Conservation (phyloP, 2,329 filamentous ascomycete genomes). For the Gnomoniopsis sp. region DNA sequence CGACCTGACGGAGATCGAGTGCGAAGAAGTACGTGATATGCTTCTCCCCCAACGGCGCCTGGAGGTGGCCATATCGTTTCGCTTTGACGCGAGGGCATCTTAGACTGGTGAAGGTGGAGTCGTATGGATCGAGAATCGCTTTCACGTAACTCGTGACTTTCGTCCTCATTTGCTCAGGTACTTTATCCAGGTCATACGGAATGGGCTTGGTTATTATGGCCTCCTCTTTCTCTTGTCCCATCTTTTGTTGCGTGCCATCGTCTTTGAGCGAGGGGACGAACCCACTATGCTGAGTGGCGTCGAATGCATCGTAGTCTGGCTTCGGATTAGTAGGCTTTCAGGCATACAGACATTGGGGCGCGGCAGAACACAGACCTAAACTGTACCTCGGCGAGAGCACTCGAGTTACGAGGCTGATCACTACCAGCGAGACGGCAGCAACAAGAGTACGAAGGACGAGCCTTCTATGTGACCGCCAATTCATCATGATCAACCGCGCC, state of each 20-base stretch:
- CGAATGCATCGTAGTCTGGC: too few relatives aligned
- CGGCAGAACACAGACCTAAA: neutral
- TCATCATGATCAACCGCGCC: neutral
- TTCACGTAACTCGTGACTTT: neutral
- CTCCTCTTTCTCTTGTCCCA: too few relatives aligned
- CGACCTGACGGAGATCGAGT: conserved; percentile 42
- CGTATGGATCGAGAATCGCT: neutral
- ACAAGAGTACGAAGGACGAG: neutral
- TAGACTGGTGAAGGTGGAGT: neutral
- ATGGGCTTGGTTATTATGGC: too few relatives aligned
- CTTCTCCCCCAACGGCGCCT: neutral
- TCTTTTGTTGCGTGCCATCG: neutral
- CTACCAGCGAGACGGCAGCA: neutral
- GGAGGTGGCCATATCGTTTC: neutral
- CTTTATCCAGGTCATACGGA: neutral
- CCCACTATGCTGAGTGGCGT: too few relatives aligned
- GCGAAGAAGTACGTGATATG: conserved; percentile 39
- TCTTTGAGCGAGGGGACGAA: too few relatives aligned
- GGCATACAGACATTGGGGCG: neutral
- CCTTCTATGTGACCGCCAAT: neutral
- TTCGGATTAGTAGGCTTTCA: too few relatives aligned
- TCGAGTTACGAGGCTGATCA: neutral
- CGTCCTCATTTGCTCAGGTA: neutral
- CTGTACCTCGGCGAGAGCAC: neutral
- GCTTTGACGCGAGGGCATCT: neutral